These are phyloP conservation scores for Mucuna pruriens DNA, from an alignment of 306 rosid genomes.

Conservation along the genomic window DNA sequence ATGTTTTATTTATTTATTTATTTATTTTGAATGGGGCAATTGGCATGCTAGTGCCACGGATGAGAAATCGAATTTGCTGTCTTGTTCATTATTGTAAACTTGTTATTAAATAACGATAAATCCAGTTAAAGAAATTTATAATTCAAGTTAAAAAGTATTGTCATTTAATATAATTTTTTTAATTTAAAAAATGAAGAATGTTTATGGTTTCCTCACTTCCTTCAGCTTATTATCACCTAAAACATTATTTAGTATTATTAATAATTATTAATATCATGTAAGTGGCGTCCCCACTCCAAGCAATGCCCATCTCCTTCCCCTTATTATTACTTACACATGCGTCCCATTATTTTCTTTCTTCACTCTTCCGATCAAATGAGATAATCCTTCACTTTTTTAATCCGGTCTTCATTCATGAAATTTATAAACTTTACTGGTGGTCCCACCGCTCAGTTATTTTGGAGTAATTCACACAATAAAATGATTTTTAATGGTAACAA, in stretches of 20 bases:
- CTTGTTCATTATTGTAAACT: not conserved
- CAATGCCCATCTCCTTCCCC: not conserved
- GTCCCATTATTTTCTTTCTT: slow-evolving; percentile 34
- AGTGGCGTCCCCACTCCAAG: slow-evolving; percentile 32
- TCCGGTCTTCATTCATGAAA: not conserved
- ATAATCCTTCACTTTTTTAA: not conserved
- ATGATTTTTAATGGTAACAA: no score
- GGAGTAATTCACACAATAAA: no score
- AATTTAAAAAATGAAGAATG: not conserved
- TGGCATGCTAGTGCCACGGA: not conserved
- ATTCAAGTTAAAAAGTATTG: no score
- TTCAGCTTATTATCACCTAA: slow-evolving; percentile 1
- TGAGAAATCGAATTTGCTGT: not conserved
- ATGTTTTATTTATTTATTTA: not conserved
- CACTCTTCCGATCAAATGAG: not conserved
- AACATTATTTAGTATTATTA: not conserved
- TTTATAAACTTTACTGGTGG: no score
- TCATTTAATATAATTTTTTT: not conserved
- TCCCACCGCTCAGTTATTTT: no score
- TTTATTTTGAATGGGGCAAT: no score
- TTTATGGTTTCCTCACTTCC: not conserved
- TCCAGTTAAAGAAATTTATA: not conserved
- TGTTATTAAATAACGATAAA: not conserved
- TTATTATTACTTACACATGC: slow-evolving; percentile 35
- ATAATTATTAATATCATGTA: not conserved